Conservation (phyloP, 2,329 filamentous ascomycete genomes). For the Tolypocladium sp. region DNA sequence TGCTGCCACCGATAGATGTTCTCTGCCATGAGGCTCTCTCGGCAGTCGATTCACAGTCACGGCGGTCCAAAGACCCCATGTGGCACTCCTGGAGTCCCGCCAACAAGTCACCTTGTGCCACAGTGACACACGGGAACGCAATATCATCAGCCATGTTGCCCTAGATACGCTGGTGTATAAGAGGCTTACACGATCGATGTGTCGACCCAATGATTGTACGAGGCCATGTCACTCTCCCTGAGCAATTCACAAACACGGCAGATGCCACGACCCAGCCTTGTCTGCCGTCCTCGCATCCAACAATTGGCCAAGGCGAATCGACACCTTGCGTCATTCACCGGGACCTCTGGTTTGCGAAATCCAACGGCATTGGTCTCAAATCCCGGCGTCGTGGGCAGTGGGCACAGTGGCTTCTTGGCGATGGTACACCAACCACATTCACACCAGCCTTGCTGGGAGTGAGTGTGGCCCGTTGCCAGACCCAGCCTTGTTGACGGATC, state of each 20-base stretch:
- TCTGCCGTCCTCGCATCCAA: neutral
- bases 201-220: neutral
- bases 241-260: neutral
- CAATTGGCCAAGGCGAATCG: neutral
- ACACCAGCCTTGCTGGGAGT: neutral
- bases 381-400: neutral
- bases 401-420: neutral
- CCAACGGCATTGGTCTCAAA: neutral
- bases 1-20: neutral
- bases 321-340: neutral
- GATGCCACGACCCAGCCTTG: neutral
- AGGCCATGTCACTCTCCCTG: neutral
- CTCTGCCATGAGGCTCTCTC: neutral
- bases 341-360: too few species aligned
- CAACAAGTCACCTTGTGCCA: neutral
- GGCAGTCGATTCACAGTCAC: neutral
- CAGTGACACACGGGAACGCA: neutral
- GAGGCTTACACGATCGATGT: neutral
- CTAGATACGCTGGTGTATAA: neutral
- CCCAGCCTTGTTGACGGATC: neutral
- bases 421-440: neutral
- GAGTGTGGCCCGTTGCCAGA: neutral
- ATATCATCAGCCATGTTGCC: neutral
- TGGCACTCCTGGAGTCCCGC: neutral
- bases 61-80: neutral